Evolutionary conservation across 1,139 yeast species (phyloP).

Genomic region (Hyphopichia khmerensis): DNA sequence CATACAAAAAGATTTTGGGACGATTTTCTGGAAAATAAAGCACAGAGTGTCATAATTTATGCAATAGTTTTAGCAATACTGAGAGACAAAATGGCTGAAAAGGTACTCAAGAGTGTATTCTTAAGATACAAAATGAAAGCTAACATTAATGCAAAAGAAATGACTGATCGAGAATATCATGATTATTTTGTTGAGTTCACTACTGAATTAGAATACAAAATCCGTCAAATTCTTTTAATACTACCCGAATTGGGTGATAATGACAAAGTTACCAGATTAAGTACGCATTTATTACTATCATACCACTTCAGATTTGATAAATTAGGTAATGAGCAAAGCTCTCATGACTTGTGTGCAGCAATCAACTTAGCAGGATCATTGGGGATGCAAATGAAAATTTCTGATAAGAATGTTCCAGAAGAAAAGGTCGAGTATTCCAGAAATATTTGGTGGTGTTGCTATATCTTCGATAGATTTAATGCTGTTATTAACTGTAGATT

Average conservation of each 20-base stretch:
- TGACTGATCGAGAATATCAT: constrained; percentile 11
- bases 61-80: constrained; percentile 27
- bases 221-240: constrained; percentile 25
- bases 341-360: constrained; percentile 34
- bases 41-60: constrained; percentile 25
- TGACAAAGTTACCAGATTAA: constrained; percentile 30
- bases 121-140: constrained; percentile 6
- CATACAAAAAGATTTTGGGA: constrained; percentile 29
- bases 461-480: constrained; percentile 33
- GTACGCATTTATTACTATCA: constrained; percentile 28
- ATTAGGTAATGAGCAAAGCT: constrained; percentile 35
- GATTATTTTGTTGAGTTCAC: constrained; percentile 17
- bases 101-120: constrained; percentile 23
- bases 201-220: constrained; percentile 31
- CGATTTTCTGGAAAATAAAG: constrained; percentile 19
- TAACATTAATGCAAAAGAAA: neutral
- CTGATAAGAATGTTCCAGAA: constrained; percentile 10
- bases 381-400: constrained; percentile 32
- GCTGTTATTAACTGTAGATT: constrained; percentile 26
- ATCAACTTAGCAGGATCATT: constrained; percentile 28
- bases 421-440: constrained; percentile 21
- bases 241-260: constrained; percentile 37
- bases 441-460: constrained; percentile 39
- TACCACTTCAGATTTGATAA: constrained; percentile 29
- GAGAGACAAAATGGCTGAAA: constrained; percentile 28